phyloP scores from a whole-genome alignment of 148 eudicot genomes.

The Rhododendron molle region DNA sequence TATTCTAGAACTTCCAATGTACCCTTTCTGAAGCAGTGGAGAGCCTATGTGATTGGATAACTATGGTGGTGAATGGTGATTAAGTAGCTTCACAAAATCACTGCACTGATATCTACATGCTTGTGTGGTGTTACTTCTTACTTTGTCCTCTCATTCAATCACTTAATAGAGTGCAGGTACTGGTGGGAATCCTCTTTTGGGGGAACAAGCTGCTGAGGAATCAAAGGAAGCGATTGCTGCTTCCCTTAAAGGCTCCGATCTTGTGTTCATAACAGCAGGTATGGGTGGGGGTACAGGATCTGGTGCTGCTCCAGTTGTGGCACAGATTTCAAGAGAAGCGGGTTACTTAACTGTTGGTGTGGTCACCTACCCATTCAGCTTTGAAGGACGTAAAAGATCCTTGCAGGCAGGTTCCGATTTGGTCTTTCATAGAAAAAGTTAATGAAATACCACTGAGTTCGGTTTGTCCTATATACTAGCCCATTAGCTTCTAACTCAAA shows the following conservation, averaged over 20 bases:
- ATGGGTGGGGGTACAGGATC: conserved; percentile 99
- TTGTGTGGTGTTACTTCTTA: not conserved
- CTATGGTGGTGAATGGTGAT: conserved; percentile 1
- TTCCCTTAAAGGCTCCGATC: conserved; percentile 94
- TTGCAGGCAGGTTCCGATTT: conserved; percentile 66
- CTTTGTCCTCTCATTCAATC: conserved; percentile 12
- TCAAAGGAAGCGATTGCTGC: conserved; percentile 79
- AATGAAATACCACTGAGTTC: not conserved
- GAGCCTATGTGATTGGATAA: not conserved
- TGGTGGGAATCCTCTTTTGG: conserved; percentile 90
- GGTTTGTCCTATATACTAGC: not conserved
- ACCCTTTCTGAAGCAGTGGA: not conserved
- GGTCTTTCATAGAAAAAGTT: not conserved
- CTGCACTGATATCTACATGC: not conserved
- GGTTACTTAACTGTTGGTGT: conserved; percentile 98
- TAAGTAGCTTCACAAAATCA: not conserved
- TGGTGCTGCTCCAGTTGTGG: conserved; percentile 97
- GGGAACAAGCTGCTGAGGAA: conserved; percentile 98
- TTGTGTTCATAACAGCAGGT: conserved; percentile 97
- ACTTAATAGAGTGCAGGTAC: conserved; percentile 63
- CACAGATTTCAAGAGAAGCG: conserved; percentile 89
- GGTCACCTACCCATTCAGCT: conserved; percentile 94
- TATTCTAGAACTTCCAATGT: not conserved
- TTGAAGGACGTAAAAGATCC: conserved; percentile 97
- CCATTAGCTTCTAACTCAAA: not conserved